Conservation (phyloP, 257 asterid species). For the Solanum virginianum region DNA sequence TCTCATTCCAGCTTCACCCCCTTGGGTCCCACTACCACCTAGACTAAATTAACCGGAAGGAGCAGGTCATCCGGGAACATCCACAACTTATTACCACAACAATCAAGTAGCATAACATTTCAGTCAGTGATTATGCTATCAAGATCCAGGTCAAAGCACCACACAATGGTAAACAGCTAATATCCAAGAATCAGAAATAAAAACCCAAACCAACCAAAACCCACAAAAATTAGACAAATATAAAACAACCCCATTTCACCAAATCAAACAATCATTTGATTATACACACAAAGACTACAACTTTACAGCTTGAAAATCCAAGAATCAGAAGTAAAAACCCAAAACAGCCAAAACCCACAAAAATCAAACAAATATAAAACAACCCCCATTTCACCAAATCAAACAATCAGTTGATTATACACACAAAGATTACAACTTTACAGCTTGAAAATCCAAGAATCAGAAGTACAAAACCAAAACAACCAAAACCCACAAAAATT, state of each 20-base stretch:
- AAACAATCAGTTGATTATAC: background rate
- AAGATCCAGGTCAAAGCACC: background rate
- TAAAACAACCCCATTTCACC: background rate
- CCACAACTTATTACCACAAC: background rate
- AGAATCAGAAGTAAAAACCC: background rate
- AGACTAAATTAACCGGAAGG: background rate
- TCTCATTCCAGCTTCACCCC: background rate
- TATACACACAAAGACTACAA: background rate
- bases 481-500: background rate
- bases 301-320: background rate
- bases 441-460: background rate
- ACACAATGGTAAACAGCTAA: background rate
- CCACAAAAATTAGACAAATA: background rate
- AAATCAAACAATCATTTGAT: background rate
- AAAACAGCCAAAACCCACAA: background rate
- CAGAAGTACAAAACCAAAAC: background rate
- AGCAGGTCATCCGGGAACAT: background rate
- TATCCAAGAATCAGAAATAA: background rate
- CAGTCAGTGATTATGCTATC: background rate
- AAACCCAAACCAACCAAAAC: background rate
- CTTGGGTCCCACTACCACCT: background rate
- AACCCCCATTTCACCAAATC: background rate
- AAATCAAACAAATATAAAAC: background rate
- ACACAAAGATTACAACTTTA: background rate
- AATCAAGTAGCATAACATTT: background rate